phyloP scores from a whole-genome alignment of 345 rosid species.

The Cardamine occulta region DNA sequence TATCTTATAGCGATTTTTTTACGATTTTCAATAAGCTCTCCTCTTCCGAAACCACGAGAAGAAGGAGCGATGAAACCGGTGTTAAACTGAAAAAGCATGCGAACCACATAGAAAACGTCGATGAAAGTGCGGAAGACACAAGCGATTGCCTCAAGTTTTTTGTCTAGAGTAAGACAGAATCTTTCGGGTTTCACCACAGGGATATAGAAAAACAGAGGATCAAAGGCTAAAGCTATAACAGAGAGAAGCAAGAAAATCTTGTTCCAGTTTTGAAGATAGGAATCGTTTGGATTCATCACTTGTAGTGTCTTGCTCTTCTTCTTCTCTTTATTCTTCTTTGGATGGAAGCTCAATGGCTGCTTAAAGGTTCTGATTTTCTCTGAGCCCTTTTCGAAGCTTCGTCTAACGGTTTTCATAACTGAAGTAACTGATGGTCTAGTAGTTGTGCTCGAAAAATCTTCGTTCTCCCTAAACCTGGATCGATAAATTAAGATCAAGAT shows the following conservation, averaged over 20 bases:
- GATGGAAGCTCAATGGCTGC: conserved; percentile 40
- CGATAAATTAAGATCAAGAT: conserved; percentile 17
- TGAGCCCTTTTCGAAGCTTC: conserved; percentile 50
- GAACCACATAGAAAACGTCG: conserved; percentile 43
- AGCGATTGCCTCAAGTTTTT: conserved; percentile 31
- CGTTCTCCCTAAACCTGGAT: conserved; percentile 51
- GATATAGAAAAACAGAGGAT: conserved; percentile 49
- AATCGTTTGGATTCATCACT: conserved; percentile 49
- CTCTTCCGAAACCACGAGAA: conserved; percentile 50
- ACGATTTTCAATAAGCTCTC: conserved; percentile 39
- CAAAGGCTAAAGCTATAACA: conserved; percentile 48
- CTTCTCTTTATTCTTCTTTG: conserved; percentile 19
- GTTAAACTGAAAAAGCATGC: conserved; percentile 43
- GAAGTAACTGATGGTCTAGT: conserved; percentile 41
- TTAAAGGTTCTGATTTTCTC: conserved; percentile 56
- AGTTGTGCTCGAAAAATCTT: conserved; percentile 32
- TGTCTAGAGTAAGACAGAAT: conserved; percentile 42
- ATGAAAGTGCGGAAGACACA: conserved; percentile 46
- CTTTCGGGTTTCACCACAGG: conserved; percentile 29
- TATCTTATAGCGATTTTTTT: conserved; percentile 43
- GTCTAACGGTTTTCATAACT: conserved; percentile 43
- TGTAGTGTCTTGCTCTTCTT: conserved; percentile 28
- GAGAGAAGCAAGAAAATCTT: conserved; percentile 42
- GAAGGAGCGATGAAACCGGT: conserved; percentile 47
- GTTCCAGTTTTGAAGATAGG: conserved; percentile 47